Base-by-base conservation (phyloP, 495 filamentous ascomycete genomes). In the Lichina pygmaea region DNA sequence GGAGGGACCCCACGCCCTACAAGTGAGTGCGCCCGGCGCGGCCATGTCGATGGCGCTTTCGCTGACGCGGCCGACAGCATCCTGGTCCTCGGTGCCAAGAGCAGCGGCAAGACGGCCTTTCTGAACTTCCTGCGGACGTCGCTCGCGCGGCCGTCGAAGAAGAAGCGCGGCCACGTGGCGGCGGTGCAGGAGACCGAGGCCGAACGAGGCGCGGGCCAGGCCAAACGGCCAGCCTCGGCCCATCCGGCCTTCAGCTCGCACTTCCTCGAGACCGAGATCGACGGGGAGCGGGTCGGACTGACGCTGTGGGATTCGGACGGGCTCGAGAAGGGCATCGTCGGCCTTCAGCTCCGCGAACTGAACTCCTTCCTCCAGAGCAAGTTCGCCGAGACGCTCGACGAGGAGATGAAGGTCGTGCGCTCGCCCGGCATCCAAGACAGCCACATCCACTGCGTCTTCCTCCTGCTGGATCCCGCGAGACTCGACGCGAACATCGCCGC, bases 231-330 rank as follows among this genome's bases (percentile, higher is more conserved):
- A 9, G 53, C 62, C 17, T 56, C 56, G 6, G 50, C 51, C 11
- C 9, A 52, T 55, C 44, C 61, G 1, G 47, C 59, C 10, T 94
- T 92, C 59, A 76, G 73, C 46, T 77, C 80, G 13, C 71, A 84
- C 55, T 95, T 86, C 53, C 67, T 94, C 47, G 91, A 97, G 61
- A 91, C 86, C 3, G 91, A 95, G 53, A 81, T 93, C 51, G 86
- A 94, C 41, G 72, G 73, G 43, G 89, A 97, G 58, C 78, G 89
- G 33, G 72, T 97, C 43, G 89, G 91, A 11, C 62, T 97, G 49
- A 95, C 89, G 5, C 63, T 97, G 30, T 95, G 86, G 89, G 89
- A 97, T 53, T 94, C 89, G 11, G 73, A 81, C 51, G 89, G 89
- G 2, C 62, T 97, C 46, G 86, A 97, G 63, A 85, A 81, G 67